Evolutionary conservation across 78 protist genomes (phyloP).

Genomic region (Creolimax fragrantissima): DNA sequence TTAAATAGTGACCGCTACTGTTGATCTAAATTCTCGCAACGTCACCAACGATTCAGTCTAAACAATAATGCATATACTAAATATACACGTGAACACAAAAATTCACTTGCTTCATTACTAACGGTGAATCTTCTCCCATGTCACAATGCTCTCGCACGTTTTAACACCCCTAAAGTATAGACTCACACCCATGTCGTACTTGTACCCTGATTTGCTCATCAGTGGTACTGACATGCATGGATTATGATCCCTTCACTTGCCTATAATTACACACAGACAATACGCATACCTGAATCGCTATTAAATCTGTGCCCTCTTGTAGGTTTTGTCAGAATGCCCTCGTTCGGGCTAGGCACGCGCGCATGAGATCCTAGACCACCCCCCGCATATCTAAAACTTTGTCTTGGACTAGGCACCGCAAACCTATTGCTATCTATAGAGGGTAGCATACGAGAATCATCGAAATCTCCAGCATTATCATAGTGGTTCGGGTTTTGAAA

Average conservation of each 20-base stretch:
- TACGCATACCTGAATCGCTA: not conserved
- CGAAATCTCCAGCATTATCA: not conserved
- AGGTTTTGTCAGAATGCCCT: not conserved
- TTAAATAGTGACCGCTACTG: not conserved
- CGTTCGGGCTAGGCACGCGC: not conserved
- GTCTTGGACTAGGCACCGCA: not conserved
- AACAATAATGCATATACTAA: too few species aligned
- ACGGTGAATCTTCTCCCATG: too few species aligned
- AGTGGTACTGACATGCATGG: not conserved
- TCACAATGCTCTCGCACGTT: not conserved
- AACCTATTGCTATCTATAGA: not conserved
- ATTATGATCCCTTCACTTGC: too few species aligned
- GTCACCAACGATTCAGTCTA: not conserved
- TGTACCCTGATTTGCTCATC: not conserved
- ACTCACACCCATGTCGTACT: not conserved
- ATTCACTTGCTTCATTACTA: too few species aligned
- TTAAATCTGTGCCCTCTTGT: not conserved
- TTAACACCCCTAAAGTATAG: not conserved
- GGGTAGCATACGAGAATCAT: not conserved
- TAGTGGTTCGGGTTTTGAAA: constrained; percentile 10
- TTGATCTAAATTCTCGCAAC: not conserved
- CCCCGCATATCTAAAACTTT: not conserved
- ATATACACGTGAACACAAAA: too few species aligned
- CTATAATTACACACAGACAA: not conserved
- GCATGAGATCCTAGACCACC: not conserved